phyloP scores from a whole-genome alignment of 2,329 filamentous ascomycete species.

The Thelonectria discophora region DNA sequence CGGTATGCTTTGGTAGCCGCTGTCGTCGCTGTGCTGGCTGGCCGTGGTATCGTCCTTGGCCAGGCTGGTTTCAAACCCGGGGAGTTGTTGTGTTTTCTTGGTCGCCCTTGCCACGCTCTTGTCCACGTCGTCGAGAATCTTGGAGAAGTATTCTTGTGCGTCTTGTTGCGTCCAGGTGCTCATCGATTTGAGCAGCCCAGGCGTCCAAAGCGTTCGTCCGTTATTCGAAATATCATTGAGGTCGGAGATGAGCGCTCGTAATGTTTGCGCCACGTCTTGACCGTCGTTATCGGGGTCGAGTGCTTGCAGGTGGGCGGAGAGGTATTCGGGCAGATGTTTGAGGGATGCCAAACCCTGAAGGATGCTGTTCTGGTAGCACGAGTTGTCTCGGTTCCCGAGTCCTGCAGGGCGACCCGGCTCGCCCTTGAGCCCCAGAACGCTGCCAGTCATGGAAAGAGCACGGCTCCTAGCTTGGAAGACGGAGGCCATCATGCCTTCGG shows the following conservation, averaged over 20 bases:
- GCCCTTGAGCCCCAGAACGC: conserved; percentile 50
- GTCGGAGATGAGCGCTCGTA: conserved; percentile 73
- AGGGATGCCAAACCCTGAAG: conserved; percentile 86
- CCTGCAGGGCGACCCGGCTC: conserved; percentile 66
- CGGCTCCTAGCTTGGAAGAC: conserved; percentile 67
- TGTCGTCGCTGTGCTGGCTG: conserved; percentile 65
- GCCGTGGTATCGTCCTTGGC: conserved; percentile 53
- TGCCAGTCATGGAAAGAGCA: conserved; percentile 62
- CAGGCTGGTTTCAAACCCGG: conserved; percentile 53
- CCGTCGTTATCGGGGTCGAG: conserved; percentile 41
- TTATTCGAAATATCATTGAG: conserved; percentile 76
- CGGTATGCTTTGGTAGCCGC: conserved; percentile 62
- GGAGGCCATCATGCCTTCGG: conserved; percentile 62
- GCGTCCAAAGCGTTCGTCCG: conserved; percentile 83
- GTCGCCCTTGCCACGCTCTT: conserved; percentile 71
- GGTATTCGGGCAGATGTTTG: conserved; percentile 72
- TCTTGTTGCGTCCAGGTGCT: conserved; percentile 97
- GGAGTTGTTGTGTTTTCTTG: conserved; percentile 38
- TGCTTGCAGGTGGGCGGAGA: conserved; percentile 57
- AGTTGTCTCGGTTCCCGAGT: conserved; percentile 91
- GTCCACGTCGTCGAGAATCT: conserved; percentile 85
- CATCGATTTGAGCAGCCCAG: conserved; percentile 85
- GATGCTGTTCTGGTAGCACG: conserved; percentile 97
- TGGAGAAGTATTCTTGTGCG: conserved; percentile 96
- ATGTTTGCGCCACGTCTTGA: conserved; percentile 54